These are phyloP conservation scores for Trichothecium sympodiale DNA, from an alignment of 2,329 filamentous ascomycete genomes.

Conservation along the genomic window DNA sequence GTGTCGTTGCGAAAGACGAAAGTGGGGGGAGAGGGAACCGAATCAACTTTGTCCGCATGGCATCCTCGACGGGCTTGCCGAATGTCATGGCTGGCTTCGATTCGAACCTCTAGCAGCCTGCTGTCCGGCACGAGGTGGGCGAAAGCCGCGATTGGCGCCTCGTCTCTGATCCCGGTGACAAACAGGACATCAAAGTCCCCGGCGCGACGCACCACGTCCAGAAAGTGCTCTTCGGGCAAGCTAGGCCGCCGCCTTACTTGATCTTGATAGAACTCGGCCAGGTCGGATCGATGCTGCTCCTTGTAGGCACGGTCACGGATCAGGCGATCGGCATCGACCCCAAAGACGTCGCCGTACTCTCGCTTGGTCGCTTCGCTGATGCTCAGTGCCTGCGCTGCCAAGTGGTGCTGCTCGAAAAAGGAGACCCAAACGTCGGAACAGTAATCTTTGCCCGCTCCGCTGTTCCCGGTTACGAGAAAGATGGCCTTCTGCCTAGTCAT, in stretches of 20 bases:
- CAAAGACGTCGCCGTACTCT: constrained; percentile 39
- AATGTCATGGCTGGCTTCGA: constrained; percentile 28
- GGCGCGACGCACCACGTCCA: constrained; percentile 28
- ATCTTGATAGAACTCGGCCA: constrained; percentile 39
- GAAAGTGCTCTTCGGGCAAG: constrained; percentile 40
- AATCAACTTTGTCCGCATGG: not conserved
- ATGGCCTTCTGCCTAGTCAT: constrained; percentile 32
- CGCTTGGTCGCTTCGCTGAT: constrained; percentile 48
- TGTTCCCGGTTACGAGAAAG: constrained; percentile 45
- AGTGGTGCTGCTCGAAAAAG: constrained; percentile 17
- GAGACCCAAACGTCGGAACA: constrained; percentile 42
- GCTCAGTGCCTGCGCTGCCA: constrained; percentile 32
- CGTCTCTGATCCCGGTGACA: constrained; percentile 53
- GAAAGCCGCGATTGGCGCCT: constrained; percentile 40
- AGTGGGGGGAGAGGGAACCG: constrained; percentile 14
- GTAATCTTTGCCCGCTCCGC: constrained; percentile 48
- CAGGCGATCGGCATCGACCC: constrained; percentile 35
- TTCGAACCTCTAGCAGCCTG: constrained; percentile 41
- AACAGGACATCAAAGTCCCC: constrained; percentile 41
- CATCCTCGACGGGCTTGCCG: constrained; percentile 22
- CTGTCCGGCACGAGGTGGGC: constrained; percentile 42
- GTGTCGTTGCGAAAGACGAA: constrained; percentile 40
- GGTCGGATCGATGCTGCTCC: constrained; percentile 41
- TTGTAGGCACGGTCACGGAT: constrained; percentile 47
- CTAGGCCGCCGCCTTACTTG: constrained; percentile 30